Evolutionary conservation across 208 protist species (phyloP).

Genomic region (Phytomonas sp.): DNA sequence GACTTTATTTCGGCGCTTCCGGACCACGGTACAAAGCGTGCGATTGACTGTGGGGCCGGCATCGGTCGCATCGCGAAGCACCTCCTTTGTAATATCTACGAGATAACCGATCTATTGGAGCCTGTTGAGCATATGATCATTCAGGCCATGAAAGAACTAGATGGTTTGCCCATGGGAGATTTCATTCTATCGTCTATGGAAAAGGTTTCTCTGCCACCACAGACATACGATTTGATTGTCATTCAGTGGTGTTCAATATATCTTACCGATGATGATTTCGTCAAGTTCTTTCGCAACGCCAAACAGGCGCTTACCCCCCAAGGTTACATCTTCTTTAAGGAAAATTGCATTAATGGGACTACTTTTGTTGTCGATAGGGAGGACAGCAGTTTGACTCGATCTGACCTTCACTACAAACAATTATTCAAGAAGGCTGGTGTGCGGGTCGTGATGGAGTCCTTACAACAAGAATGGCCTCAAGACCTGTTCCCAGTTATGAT

Average conservation of each 20-base stretch:
- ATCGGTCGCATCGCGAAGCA: constrained; percentile 86
- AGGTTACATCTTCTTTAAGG: constrained; percentile 91
- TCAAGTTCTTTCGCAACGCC: constrained; percentile 74
- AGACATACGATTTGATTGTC: constrained; percentile 85
- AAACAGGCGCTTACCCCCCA: constrained; percentile 53
- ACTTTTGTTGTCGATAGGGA: constrained; percentile 80
- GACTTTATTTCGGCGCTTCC: constrained; percentile 61
- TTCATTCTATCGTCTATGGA: constrained; percentile 84
- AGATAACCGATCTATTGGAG: constrained; percentile 75
- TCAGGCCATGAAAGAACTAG: constrained; percentile 73
- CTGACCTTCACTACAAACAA: constrained; percentile 76
- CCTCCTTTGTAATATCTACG: constrained; percentile 64
- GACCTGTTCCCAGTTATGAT: constrained; percentile 83
- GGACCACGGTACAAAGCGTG: constrained; percentile 42
- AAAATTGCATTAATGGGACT: constrained; percentile 60
- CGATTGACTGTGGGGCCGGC: constrained; percentile 86
- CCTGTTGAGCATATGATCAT: constrained; percentile 81
- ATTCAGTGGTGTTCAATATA: constrained; percentile 92
- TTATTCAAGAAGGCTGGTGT: constrained; percentile 71
- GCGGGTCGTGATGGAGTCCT: constrained; percentile 43
- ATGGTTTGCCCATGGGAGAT: constrained; percentile 52
- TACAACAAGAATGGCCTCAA: constrained; percentile 70
- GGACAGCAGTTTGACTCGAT: constrained; percentile 85
- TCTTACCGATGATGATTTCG: constrained; percentile 88
- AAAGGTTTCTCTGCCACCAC: constrained; percentile 33